Base-by-base conservation (phyloP, 2,329 filamentous ascomycete genomes). In the Diaporthe citriasiana region DNA sequence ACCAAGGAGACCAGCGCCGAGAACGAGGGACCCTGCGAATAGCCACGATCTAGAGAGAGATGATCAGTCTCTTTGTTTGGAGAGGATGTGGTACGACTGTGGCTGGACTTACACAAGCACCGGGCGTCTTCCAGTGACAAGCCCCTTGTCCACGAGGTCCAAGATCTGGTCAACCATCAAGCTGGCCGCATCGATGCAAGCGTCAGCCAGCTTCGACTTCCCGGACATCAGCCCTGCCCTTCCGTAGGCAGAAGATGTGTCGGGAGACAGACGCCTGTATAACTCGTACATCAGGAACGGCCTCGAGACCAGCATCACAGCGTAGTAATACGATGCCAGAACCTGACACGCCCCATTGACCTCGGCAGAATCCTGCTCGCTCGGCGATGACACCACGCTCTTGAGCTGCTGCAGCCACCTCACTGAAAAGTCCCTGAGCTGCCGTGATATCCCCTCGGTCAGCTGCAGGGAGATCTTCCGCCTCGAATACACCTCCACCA, bases 211-310 rank as follows among this genome's bases (percentile, higher is more conserved):
- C 74, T 85, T 88, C 0, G 86, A 84, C 76, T 87, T 87, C 1
- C 85, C 86, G 0, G 85, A 85, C 7, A 79, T 78, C 72, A 82
- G 65, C 27, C 77, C 77, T 40, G 78, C 77, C 35, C 76, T 73
- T 0, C 73, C 76, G 35, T 72, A 74, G 0, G 78, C 59, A 6
- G 77, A 45, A 0, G 77, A 71, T 0, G 80, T 75, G 5, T 77
- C 79, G 13, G 86, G 85, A 0, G 84, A 83, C 5, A 89, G 76
- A 0, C 88, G 82, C 38, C 83, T 83, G 68, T 84, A 86, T 4
- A 89, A 80, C 78, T 89, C 88, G 65, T 88, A 89, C 87, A 89
- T 89, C 9, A 90, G 82, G 68, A 90, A 90, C 0, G 88, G 88
- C 0, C 88, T 82, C 0, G 88, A 88, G 0, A 89, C 87, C 4